These are phyloP conservation scores for Crataegus laevigata DNA, from an alignment of 306 rosid genomes.

Conservation along the genomic window DNA sequence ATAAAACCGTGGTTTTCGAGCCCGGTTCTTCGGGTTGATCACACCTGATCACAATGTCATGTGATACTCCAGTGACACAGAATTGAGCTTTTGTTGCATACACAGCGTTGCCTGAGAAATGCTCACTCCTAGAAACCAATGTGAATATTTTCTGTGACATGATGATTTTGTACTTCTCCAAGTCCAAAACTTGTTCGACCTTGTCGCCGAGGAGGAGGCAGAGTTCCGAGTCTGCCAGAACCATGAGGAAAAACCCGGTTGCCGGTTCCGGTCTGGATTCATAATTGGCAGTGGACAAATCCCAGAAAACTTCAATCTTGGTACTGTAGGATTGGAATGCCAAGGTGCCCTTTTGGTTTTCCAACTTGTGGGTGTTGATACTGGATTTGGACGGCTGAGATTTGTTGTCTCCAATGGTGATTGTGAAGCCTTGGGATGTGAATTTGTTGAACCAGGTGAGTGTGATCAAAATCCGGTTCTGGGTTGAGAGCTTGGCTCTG, in stretches of 20 bases:
- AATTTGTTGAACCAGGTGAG: constrained; percentile 50
- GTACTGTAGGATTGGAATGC: constrained; percentile 15
- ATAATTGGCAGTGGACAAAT: constrained; percentile 50
- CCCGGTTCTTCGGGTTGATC: constrained; percentile 36
- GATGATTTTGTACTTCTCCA: background rate
- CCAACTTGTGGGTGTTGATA: constrained; percentile 14
- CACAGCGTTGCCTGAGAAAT: constrained; percentile 30
- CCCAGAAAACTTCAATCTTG: constrained; percentile 51
- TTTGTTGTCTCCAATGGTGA: constrained; percentile 17
- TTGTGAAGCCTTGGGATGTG: constrained; percentile 34
- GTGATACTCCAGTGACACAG: constrained; percentile 37
- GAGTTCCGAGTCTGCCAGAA: constrained; percentile 47
- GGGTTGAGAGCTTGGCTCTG: constrained; percentile 36
- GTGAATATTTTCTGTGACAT: constrained; percentile 11
- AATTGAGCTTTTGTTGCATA: constrained; percentile 59
- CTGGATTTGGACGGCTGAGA: constrained; percentile 1
- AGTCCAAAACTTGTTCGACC: constrained; percentile 12
- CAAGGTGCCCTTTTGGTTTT: constrained; percentile 33
- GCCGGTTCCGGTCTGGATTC: constrained; percentile 61
- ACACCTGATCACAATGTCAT: constrained; percentile 63
- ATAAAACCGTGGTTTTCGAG: constrained; percentile 28
- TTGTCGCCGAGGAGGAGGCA: constrained; percentile 53
- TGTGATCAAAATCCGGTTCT: constrained; percentile 31
- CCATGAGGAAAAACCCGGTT: constrained; percentile 40
- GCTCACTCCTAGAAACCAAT: constrained; percentile 56